These are phyloP conservation scores for Dryas drummondii DNA, from an alignment of 306 rosid species.

Conservation along the genomic window DNA sequence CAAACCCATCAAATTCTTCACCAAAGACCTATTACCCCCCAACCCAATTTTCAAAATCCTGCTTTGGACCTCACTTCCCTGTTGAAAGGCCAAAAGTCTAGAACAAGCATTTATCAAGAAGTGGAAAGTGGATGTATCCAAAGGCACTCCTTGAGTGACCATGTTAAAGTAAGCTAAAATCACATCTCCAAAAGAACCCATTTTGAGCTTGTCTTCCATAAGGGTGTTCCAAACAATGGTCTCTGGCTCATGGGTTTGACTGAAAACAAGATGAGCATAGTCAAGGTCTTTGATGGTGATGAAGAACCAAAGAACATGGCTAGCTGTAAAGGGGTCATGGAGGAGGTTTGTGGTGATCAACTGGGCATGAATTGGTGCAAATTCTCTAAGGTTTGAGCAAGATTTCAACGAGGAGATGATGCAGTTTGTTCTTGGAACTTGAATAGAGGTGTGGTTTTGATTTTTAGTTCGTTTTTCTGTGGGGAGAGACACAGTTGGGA, in stretches of 20 bases:
- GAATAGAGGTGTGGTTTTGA: conserved; percentile 1
- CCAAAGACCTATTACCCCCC: conserved; percentile 28
- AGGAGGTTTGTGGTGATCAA: conserved; percentile 34
- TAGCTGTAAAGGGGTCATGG: conserved; percentile 21
- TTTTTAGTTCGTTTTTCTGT: conserved; percentile 1
- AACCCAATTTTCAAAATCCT: conserved; percentile 25
- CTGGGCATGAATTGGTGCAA: conserved; percentile 24
- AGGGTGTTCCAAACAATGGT: conserved; percentile 24
- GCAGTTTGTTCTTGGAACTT: not conserved
- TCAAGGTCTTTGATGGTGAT: conserved; percentile 14
- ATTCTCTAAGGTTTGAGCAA: conserved; percentile 23
- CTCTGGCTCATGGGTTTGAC: conserved; percentile 22
- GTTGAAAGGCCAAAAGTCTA: conserved; percentile 10
- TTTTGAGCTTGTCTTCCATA: conserved; percentile 19
- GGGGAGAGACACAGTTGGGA: conserved; percentile 11
- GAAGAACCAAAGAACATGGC: conserved; percentile 30
- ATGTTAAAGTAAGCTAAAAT: conserved; percentile 21
- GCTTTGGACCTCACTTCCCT: conserved; percentile 25
- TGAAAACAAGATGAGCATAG: conserved; percentile 13
- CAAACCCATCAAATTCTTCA: conserved; percentile 27
- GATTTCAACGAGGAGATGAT: conserved; percentile 24
- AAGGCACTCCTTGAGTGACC: conserved; percentile 19
- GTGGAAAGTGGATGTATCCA: conserved; percentile 34
- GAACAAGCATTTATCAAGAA: conserved; percentile 26
- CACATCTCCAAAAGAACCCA: conserved; percentile 8